These are phyloP conservation scores for Colletotrichum nymphaeae DNA, from an alignment of 2,329 filamentous ascomycete species.

Conservation along the genomic window DNA sequence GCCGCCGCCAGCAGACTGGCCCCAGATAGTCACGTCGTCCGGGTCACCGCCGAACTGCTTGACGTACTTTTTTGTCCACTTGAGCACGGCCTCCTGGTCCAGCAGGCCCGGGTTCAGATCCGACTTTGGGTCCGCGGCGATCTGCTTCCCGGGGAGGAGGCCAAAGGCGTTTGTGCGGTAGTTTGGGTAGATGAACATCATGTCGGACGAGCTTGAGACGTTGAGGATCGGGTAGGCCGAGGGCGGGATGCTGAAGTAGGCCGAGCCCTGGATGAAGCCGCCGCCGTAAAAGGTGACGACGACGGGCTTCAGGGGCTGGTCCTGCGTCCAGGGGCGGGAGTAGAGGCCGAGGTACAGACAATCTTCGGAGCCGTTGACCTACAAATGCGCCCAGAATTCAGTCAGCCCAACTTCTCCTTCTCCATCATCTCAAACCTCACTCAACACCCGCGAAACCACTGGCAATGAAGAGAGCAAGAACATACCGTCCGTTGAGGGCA, in stretches of 20 bases:
- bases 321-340: constrained; percentile 63
- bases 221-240: constrained; percentile 69
- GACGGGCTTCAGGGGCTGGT: constrained; percentile 62
- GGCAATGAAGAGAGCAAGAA: not conserved
- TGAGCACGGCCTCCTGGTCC: constrained; percentile 42
- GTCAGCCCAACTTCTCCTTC: not conserved
- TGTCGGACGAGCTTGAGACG: constrained; percentile 60
- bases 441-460: not conserved
- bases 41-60: constrained; percentile 44
- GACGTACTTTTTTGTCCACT: constrained; percentile 42
- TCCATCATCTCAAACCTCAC: too few species aligned
- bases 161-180: constrained; percentile 69
- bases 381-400: not conserved
- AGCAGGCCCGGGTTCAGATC: constrained; percentile 64
- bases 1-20: constrained; percentile 43
- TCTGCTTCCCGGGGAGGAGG: constrained; percentile 61
- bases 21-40: constrained; percentile 41
- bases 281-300: constrained; percentile 70
- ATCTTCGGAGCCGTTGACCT: constrained; percentile 67
- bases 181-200: constrained; percentile 58
- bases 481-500: constrained; percentile 66
- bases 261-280: constrained; percentile 69
- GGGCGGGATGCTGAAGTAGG: constrained; percentile 65
- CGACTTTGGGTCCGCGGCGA: constrained; percentile 54
- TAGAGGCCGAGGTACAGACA: constrained; percentile 72